Evolutionary conservation across 345 rosid species (phyloP).

Genomic region (Camelina sativa): DNA sequence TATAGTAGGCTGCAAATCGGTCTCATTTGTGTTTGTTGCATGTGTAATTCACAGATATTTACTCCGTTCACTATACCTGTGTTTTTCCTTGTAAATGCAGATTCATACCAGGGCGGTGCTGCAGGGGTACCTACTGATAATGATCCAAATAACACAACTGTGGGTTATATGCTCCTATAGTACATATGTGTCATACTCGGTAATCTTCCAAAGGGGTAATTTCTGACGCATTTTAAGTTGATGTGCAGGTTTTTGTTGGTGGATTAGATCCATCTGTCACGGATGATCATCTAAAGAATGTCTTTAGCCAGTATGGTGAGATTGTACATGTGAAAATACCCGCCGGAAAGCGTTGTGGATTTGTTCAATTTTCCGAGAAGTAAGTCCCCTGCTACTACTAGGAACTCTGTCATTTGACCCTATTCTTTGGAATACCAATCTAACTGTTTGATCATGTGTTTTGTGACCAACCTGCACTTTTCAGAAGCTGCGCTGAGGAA

Average conservation of each 20-base stretch:
- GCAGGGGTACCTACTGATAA: slow-evolving; percentile 65
- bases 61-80: neutral
- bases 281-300: slow-evolving; percentile 74
- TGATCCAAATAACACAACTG: slow-evolving; percentile 93
- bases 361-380: slow-evolving; percentile 90
- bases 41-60: slow-evolving; percentile 14
- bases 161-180: slow-evolving; percentile 50
- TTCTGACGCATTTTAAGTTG: slow-evolving; percentile 29
- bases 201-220: neutral
- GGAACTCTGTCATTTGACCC: neutral
- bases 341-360: slow-evolving; percentile 80
- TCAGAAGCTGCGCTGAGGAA: slow-evolving; percentile 88
- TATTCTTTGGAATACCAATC: neutral
- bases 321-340: slow-evolving; percentile 87
- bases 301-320: slow-evolving; percentile 82
- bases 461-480: slow-evolving; percentile 9
- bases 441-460: neutral
- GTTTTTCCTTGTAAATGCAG: slow-evolving; percentile 54
- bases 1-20: neutral
- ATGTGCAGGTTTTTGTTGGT: slow-evolving; percentile 81
- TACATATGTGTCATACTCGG: neutral
- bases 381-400: slow-evolving; percentile 32
- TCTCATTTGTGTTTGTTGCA: neutral
- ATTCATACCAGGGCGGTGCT: slow-evolving; percentile 63
- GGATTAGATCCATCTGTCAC: slow-evolving; percentile 75